Percentiles rank a stretch among this genome's conserved stretches.
Evolutionary conservation across 495 filamentous ascomycete genomes (phyloP).

Genomic region (Trichoderma parareesei): DNA sequence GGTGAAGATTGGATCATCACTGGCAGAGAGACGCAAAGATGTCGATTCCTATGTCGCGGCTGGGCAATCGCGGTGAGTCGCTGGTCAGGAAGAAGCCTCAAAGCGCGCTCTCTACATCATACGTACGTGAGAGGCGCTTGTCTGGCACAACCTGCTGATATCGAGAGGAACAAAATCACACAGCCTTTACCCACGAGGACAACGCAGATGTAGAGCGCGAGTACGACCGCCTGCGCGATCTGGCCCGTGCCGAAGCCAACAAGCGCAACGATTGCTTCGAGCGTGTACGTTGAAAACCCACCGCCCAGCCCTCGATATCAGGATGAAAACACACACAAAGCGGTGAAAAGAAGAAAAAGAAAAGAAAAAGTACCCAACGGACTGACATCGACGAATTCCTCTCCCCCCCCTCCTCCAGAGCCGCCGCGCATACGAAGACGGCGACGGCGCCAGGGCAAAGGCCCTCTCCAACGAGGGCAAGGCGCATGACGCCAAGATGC

Average conservation of each 20-base stretch:
- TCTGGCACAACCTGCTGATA: not conserved
- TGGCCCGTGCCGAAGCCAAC: constrained; percentile 68
- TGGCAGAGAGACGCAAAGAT: constrained; percentile 23
- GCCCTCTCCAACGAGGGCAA: constrained; percentile 78
- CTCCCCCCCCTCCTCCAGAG: constrained; percentile 38
- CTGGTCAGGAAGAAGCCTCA: not conserved
- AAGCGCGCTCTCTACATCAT: too few species aligned
- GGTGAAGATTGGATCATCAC: not conserved
- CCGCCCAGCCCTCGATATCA: too few species aligned
- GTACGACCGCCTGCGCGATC: constrained; percentile 83
- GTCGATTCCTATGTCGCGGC: constrained; percentile 56
- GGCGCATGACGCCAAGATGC: constrained; percentile 66
- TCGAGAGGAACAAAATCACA: not conserved
- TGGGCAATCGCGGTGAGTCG: constrained; percentile 51
- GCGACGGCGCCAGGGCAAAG: constrained; percentile 74
- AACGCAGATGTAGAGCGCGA: constrained; percentile 65
- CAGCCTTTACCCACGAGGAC: constrained; percentile 76
- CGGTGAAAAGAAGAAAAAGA: too few species aligned
- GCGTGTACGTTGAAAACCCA: constrained; percentile 36
- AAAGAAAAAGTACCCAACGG: not conserved
- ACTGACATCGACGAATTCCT: constrained; percentile 12
- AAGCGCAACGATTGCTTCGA: constrained; percentile 71
- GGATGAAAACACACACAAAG: too few species aligned
- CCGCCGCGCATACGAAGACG: constrained; percentile 68
- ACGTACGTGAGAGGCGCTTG: not conserved